Percentiles rank a stretch among this genome's conserved stretches.
Evolutionary conservation across 179 eudicot genomes (phyloP).

Genomic region (Actinidia chinensis): DNA sequence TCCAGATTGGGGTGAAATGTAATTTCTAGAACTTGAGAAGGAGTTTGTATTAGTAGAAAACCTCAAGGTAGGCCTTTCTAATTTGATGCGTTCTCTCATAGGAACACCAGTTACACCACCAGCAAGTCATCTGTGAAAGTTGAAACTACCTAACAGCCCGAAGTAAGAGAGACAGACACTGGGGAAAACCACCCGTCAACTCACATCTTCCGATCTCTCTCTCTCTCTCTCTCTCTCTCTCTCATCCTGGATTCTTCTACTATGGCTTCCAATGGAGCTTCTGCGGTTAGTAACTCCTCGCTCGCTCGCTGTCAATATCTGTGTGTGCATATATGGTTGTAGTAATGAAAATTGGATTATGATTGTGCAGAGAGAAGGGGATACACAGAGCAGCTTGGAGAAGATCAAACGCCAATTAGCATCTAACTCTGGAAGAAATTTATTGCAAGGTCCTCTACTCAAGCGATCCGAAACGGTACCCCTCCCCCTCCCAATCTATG

Average conservation of each 20-base stretch:
- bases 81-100: too few species aligned
- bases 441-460: slow-evolving; percentile 88
- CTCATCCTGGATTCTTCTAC: not conserved
- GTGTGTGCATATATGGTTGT: not conserved
- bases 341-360: slow-evolving; percentile 2
- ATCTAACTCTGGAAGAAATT: slow-evolving; percentile 73
- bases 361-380: slow-evolving; percentile 50
- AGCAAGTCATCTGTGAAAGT: too few species aligned
- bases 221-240: too few species aligned
- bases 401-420: slow-evolving; percentile 92
- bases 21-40: too few species aligned
- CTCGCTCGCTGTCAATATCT: not conserved
- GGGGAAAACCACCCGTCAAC: too few species aligned
- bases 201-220: too few species aligned
- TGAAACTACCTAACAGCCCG: too few species aligned
- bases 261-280: slow-evolving; percentile 64
- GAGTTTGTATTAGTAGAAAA: too few species aligned
- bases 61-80: too few species aligned
- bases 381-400: slow-evolving; percentile 65
- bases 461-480: slow-evolving; percentile 96
- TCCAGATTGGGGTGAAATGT: too few species aligned
- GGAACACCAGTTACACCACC: too few species aligned
- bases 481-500: not conserved
- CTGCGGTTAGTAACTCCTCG: slow-evolving; percentile 30
- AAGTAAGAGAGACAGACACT: too few species aligned